phyloP scores from a whole-genome alignment of 768 basidiomycete genomes.

The Auriculariales sp. region DNA sequence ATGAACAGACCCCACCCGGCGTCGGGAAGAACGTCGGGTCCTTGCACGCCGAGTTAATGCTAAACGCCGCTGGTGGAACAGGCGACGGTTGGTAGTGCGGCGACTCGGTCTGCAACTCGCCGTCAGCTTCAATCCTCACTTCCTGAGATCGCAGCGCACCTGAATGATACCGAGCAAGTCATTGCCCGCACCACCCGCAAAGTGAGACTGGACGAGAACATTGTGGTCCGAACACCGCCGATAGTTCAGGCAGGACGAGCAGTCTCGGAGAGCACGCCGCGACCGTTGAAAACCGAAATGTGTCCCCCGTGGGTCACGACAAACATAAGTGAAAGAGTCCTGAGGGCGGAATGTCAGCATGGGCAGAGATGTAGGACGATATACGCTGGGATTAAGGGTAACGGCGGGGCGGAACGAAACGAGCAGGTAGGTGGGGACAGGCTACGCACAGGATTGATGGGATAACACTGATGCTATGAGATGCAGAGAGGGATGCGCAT shows the following conservation, averaged over 20 bases:
- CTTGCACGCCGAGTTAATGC: conserved; percentile 7
- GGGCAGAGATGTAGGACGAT: too few species aligned
- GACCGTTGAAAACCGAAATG: conserved; percentile 44
- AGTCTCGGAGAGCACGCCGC: conserved; percentile 66
- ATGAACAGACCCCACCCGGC: conserved; percentile 47
- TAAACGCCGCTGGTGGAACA: conserved; percentile 20
- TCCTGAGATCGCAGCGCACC: too few species aligned
- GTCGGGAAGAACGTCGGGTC: conserved; percentile 31
- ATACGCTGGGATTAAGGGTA: too few species aligned
- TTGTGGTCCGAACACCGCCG: conserved; percentile 62
- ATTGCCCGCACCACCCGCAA: conserved; percentile 43
- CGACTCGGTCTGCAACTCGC: conserved; percentile 1
- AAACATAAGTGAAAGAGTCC: too few species aligned
- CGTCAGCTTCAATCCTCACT: too few species aligned
- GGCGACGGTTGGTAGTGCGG: conserved; percentile 57
- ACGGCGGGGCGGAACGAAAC: too few species aligned
- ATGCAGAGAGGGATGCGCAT: too few species aligned
- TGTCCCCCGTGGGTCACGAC: too few species aligned
- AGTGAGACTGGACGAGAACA: conserved; percentile 50
- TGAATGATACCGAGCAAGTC: conserved; percentile 58
- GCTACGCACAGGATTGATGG: too few species aligned
- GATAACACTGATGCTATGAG: too few species aligned
- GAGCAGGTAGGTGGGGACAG: too few species aligned
- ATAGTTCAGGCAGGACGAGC: conserved; percentile 71
- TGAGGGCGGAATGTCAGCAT: too few species aligned